Evolutionary conservation across 352 stramenopile genomes (phyloP).

Genomic region (Elongisporangium prolatum): DNA sequence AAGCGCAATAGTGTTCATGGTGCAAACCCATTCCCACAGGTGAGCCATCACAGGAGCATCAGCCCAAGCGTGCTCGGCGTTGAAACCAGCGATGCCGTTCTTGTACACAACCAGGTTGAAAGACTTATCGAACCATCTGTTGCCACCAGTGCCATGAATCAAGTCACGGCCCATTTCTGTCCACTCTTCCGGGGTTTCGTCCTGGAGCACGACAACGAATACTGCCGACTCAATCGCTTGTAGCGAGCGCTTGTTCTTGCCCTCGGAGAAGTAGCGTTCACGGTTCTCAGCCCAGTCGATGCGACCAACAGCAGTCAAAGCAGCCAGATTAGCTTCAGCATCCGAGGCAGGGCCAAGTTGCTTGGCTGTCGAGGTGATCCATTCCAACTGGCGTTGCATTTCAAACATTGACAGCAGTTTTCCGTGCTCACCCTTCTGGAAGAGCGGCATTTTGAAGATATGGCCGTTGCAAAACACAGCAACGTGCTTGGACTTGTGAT

Average conservation of each 20-base stretch:
- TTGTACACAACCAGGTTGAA: conserved; percentile 94
- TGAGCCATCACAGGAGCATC: conserved; percentile 87
- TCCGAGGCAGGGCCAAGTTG: conserved; percentile 23
- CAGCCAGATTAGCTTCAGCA: conserved; percentile 56
- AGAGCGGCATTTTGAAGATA: conserved; percentile 87
- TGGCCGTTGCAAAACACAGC: conserved; percentile 82
- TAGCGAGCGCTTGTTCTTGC: conserved; percentile 85
- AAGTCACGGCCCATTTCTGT: conserved; percentile 68
- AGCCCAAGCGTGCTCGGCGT: conserved; percentile 93
- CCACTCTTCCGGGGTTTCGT: conserved; percentile 52
- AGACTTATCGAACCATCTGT: conserved; percentile 98
- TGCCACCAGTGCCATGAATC: conserved; percentile 85
- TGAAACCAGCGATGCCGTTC: conserved; percentile 92
- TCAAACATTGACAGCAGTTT: conserved; percentile 71
- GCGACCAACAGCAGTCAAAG: conserved; percentile 74
- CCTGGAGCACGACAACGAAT: conserved; percentile 75
- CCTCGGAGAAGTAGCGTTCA: conserved; percentile 84
- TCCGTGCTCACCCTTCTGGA: conserved; percentile 73
- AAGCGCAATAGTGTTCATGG: conserved; percentile 11
- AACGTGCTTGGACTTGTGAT: conserved; percentile 79
- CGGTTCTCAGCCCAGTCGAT: conserved; percentile 89
- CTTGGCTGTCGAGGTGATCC: conserved; percentile 50
- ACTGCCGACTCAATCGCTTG: conserved; percentile 71
- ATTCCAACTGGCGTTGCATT: conserved; percentile 78
- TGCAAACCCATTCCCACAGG: conserved; percentile 74